Evolutionary conservation across 2,329 filamentous ascomycete genomes (phyloP).

Genomic region (Plenodomus tracheiphilus): DNA sequence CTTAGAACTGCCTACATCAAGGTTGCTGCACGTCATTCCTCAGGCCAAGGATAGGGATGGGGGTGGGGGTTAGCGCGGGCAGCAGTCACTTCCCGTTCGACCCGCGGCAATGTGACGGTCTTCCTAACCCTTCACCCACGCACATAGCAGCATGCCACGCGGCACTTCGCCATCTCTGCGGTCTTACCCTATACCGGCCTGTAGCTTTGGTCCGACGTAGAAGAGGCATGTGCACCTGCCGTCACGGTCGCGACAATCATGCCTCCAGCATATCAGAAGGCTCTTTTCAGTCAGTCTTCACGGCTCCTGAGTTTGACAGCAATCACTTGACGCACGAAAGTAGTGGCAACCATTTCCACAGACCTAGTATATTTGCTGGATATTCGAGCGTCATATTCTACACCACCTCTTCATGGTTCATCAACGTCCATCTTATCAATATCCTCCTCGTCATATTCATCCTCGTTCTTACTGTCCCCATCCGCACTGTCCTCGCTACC

Average conservation of each 20-base stretch:
- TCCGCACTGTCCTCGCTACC: not conserved
- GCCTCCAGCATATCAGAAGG: too few species aligned
- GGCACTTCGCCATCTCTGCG: not conserved
- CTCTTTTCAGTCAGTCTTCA: not conserved
- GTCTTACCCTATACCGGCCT: not conserved
- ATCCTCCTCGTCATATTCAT: slow-evolving; percentile 5
- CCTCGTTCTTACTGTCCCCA: slow-evolving; percentile 2
- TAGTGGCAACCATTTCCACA: too few species aligned
- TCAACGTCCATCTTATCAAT: slow-evolving; percentile 5
- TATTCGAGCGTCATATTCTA: not conserved
- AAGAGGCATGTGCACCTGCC: too few species aligned
- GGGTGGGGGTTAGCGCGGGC: not conserved
- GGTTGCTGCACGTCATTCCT: not conserved
- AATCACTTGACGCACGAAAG: too few species aligned
- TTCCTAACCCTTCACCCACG: not conserved
- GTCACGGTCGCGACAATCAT: too few species aligned
- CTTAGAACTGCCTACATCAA: not conserved
- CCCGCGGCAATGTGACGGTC: not conserved
- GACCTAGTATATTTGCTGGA: not conserved
- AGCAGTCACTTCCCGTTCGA: not conserved
- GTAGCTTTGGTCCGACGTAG: too few species aligned
- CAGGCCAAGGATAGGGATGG: not conserved
- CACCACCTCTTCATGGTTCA: not conserved
- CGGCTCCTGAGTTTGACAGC: too few species aligned
- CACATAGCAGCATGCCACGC: not conserved